Evolutionary conservation across 2,329 filamentous ascomycete species (phyloP), one percentile per base, ranked within the genome.

Genomic region (Clathrospora elynae): DNA sequence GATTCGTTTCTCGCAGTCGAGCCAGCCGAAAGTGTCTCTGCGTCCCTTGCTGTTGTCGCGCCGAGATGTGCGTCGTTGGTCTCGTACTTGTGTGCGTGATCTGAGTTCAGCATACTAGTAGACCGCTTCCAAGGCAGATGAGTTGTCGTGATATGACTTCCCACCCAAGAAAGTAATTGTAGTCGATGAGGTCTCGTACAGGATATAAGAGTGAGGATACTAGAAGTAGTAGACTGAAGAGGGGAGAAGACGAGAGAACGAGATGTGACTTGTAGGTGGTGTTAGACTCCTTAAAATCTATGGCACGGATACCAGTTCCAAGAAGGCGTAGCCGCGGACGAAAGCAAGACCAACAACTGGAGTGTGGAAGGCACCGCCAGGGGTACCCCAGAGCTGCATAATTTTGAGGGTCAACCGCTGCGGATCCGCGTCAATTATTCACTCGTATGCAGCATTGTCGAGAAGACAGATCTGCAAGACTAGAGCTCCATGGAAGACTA

Each of bases 1-100:
- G 53, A 57, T 23, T 55, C 51, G 33, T 57, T 56, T 13, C 56
- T 47, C 13, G 57, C 55, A 10, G 57, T 61, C 19, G 59, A 59
- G 10, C 56, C 56, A 13, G 56, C 56, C 18, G 58, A 60, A 16
- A 61, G 46, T 26, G 58, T 61, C 28, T 61, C 56, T 13, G 31
- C 54, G 42, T 61, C 57, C 16, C 55, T 41, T 34, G 45, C 51
- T n/a, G 56, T 45, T 23, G 57, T 55, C 13, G 51, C 32, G 11
- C 51, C 45, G 9, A 57, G 43, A 29, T 59, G 58, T n/a, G 50
- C 49, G 44, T 58, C 56, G 43, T 51, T 56, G 4, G 35, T 23
- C 12, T 46, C 38, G 31, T 53, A 46, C 22, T 43, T 49, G 13
- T 49, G 38, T 17, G 43, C 22, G 28, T 50, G 46, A 34, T 55